These are phyloP conservation scores for Colletotrichum lupini DNA, from an alignment of 2,329 filamentous ascomycete species.

Conservation along the genomic window DNA sequence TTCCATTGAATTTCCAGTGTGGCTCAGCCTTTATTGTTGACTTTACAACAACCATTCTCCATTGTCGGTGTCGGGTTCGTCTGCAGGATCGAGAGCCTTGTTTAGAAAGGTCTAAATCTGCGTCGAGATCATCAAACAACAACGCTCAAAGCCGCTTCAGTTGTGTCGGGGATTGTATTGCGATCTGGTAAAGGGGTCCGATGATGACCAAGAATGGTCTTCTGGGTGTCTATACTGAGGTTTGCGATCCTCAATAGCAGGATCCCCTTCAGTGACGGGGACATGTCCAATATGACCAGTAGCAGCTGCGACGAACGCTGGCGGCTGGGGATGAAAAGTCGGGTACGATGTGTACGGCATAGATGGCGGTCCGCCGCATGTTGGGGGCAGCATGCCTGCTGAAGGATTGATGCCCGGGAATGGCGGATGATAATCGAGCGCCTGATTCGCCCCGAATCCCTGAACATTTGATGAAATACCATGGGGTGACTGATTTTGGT, in stretches of 20 bases:
- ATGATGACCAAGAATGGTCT: background rate
- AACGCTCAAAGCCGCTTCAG: background rate
- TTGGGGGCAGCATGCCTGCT: background rate
- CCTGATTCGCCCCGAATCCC: conserved; percentile 8
- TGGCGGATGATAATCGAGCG: conserved; percentile 8
- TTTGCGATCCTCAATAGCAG: conserved; percentile 9
- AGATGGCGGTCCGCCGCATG: background rate
- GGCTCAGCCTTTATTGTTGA: background rate
- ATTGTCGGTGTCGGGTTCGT: background rate
- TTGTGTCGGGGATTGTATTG: background rate
- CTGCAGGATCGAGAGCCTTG: background rate
- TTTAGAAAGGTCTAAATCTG: background rate
- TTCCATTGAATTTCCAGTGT: background rate
- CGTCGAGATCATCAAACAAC: background rate
- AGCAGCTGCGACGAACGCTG: background rate
- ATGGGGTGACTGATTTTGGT: background rate
- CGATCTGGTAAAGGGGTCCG: background rate
- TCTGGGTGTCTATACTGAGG: background rate
- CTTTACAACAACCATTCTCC: background rate
- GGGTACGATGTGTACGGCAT: conserved; percentile 7
- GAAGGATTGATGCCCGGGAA: background rate
- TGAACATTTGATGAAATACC: background rate
- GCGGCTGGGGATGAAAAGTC: background rate
- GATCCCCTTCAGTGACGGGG: conserved; percentile 11
- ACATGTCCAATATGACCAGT: background rate